A percentile compares a stretch with the other conserved stretches of the same genome.
phyloP scores from a whole-genome alignment of 768 basidiomycete species.

The Calocybe gangraenosa region DNA sequence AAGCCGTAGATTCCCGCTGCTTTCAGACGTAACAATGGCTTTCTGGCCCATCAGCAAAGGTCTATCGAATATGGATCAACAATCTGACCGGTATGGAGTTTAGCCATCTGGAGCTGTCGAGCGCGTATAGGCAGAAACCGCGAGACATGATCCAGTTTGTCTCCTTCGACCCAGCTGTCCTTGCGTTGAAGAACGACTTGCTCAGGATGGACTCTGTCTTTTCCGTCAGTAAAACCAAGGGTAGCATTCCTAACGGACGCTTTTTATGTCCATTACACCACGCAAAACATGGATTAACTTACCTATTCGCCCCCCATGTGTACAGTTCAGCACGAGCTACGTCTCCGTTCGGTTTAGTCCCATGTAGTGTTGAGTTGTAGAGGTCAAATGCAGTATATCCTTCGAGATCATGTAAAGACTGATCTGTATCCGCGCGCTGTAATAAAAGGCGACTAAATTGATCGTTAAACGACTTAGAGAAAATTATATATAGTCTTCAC shows the following conservation, averaged over 20 bases:
- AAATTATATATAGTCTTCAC: slow-evolving; percentile 19
- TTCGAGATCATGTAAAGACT: slow-evolving; percentile 72
- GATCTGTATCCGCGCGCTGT: slow-evolving; percentile 69
- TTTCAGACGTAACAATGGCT: slow-evolving; percentile 69
- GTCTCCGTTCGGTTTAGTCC: slow-evolving; percentile 51
- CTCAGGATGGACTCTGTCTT: slow-evolving; percentile 79
- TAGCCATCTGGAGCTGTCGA: slow-evolving; percentile 75
- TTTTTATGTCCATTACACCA: no score
- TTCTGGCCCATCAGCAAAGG: slow-evolving; percentile 11
- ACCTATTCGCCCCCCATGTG: slow-evolving; percentile 88
- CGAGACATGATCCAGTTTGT: slow-evolving; percentile 28
- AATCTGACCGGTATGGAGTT: slow-evolving; percentile 74
- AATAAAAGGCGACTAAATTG: slow-evolving; percentile 52
- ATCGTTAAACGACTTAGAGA: not conserved
- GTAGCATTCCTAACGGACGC: slow-evolving; percentile 63
- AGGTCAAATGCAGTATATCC: slow-evolving; percentile 91
- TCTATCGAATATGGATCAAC: not conserved
- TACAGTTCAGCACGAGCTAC: slow-evolving; percentile 56
- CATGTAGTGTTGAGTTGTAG: slow-evolving; percentile 85
- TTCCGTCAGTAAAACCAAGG: slow-evolving; percentile 78
- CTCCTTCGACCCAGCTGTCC: slow-evolving; percentile 22
- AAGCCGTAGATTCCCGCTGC: slow-evolving; percentile 66
- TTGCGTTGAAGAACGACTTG: slow-evolving; percentile 51
- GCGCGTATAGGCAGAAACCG: slow-evolving; percentile 64
- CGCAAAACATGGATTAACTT: slow-evolving; percentile 1